Conservation (phyloP, 192 early-diverging fungal species). For the Gorgonomyces haynaldii region DNA sequence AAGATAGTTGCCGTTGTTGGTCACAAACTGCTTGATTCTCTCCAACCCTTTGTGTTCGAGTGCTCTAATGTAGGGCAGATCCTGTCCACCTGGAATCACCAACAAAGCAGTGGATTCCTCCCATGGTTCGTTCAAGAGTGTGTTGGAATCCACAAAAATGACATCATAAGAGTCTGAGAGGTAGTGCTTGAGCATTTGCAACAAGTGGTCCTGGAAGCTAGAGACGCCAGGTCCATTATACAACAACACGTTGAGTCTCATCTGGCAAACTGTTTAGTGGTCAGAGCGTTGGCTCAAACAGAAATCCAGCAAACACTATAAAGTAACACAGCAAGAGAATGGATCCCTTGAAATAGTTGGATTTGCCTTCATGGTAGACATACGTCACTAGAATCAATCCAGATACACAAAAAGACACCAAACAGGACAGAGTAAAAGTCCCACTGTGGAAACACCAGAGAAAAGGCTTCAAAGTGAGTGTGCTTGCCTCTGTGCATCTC, state of each 20-base stretch:
- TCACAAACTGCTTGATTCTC: constrained; percentile 56
- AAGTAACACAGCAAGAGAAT: constrained; percentile 79
- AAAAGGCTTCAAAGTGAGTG: constrained; percentile 18
- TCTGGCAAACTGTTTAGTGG: too few species aligned
- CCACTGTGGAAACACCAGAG: constrained; percentile 61
- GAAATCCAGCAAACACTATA: constrained; percentile 70
- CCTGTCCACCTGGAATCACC: constrained; percentile 83
- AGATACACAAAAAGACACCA: constrained; percentile 30
- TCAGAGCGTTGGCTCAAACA: constrained; percentile 55
- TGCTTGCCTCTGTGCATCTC: background rate
- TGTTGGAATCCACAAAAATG: constrained; percentile 63
- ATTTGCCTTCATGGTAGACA: constrained; percentile 88
- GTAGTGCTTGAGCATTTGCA: constrained; percentile 57
- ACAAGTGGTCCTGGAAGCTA: constrained; percentile 46
- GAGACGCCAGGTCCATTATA: constrained; percentile 74
- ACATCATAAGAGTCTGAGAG: constrained; percentile 81
- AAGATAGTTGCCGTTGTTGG: constrained; percentile 68
- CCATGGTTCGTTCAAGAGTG: constrained; percentile 72
- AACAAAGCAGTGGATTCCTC: constrained; percentile 71
- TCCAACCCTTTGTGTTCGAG: constrained; percentile 45
- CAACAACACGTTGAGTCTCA: constrained; percentile 76
- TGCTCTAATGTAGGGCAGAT: constrained; percentile 64
- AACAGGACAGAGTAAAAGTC: constrained; percentile 53
- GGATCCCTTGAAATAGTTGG: constrained; percentile 94
- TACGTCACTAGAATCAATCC: constrained; percentile 69